phyloP scores from a whole-genome alignment of 495 filamentous ascomycete species.

The Xylaria longipes region DNA sequence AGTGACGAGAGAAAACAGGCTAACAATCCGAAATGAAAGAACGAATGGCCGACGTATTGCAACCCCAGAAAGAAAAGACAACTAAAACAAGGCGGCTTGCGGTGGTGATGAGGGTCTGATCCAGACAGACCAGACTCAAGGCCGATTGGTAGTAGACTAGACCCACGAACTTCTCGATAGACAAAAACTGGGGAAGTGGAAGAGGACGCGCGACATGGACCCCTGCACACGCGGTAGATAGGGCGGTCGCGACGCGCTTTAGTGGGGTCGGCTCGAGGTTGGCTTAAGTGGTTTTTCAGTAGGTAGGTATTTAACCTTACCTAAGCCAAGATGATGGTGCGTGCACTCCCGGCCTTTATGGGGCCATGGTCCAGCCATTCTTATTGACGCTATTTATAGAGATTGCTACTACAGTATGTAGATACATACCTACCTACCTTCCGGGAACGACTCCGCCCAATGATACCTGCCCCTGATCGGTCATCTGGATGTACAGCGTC shows the following conservation, averaged over 20 bases:
- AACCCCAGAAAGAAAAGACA: not conserved
- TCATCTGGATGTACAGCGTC: not conserved
- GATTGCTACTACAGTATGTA: too few species aligned
- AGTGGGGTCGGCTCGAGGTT: slow-evolving; percentile 1
- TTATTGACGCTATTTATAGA: slow-evolving; percentile 4
- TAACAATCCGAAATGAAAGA: not conserved
- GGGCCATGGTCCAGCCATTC: not conserved
- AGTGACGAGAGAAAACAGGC: slow-evolving; percentile 10
- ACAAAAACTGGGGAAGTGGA: slow-evolving; percentile 5
- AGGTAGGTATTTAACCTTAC: too few species aligned
- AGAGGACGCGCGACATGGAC: slow-evolving; percentile 15
- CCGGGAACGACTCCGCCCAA: slow-evolving; percentile 2
- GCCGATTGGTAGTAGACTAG: not conserved
- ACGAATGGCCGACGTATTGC: not conserved
- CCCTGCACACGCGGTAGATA: slow-evolving; percentile 23
- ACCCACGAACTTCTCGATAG: not conserved
- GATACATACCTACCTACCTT: not conserved
- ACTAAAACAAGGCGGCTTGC: not conserved
- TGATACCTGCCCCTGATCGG: not conserved
- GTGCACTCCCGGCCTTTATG: not conserved
- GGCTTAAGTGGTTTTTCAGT: slow-evolving; percentile 25
- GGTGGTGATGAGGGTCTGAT: slow-evolving; percentile 8
- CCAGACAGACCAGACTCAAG: not conserved
- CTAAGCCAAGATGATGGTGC: not conserved
- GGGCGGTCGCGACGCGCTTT: slow-evolving; percentile 18